A percentile compares a stretch with the other conserved stretches of the same genome.
phyloP scores from a whole-genome alignment of 2,329 filamentous ascomycete species.

The Aspergillus aculeatus region DNA sequence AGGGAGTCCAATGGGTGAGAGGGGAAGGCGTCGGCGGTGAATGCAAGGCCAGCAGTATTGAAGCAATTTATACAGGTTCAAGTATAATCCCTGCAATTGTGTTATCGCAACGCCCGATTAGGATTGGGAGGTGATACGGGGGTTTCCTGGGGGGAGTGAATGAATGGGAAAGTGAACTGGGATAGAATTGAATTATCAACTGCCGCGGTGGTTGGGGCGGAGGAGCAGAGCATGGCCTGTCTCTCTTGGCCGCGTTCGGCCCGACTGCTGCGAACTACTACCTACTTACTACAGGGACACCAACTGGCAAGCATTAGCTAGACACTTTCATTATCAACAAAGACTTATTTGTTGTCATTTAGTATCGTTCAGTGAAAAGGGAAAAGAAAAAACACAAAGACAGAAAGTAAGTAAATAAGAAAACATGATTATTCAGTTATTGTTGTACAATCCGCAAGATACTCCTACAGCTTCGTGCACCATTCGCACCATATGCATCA shows the following conservation, averaged over 20 bases:
- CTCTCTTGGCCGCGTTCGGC: slow-evolving; percentile 3
- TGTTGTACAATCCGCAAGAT: neutral
- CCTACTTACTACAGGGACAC: neutral
- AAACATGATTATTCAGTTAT: neutral
- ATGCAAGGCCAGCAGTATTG: neutral
- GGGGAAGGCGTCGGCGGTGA: neutral
- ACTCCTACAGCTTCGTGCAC: slow-evolving; percentile 1
- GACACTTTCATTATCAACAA: neutral
- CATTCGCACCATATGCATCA: neutral
- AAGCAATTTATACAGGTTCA: neutral
- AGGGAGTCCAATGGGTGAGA: slow-evolving; percentile 2
- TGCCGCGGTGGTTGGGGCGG: too few species aligned
- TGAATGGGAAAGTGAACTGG: neutral
- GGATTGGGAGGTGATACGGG: neutral
- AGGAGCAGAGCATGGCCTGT: neutral
- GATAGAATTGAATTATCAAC: neutral
- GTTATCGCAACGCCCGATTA: neutral
- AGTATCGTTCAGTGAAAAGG: too few species aligned
- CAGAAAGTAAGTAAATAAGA: too few species aligned
- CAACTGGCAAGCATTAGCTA: neutral
- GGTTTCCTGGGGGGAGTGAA: neutral
- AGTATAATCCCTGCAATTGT: neutral
- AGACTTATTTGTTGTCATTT: neutral
- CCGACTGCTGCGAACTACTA: neutral
- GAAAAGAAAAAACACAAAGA: neutral